These are phyloP conservation scores for Thuidium tamariscinum DNA, from an alignment of 225 moss, liverwort and hornwort genomes.

Conservation along the genomic window DNA sequence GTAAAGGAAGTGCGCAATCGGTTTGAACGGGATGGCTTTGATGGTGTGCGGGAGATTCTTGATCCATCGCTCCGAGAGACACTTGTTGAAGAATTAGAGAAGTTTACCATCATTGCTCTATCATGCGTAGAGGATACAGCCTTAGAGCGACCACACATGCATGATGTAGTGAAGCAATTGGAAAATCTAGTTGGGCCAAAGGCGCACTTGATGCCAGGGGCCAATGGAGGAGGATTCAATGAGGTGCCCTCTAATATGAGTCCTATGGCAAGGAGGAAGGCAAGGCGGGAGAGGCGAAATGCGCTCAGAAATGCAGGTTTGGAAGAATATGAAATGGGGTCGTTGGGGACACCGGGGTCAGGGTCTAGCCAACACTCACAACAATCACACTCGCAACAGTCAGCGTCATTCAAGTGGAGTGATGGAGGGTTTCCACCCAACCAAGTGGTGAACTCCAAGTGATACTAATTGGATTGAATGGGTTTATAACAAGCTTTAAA, in stretches of 20 bases:
- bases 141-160: constrained; percentile 46
- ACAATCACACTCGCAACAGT: constrained; percentile 10
- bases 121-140: constrained; percentile 39
- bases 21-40: constrained; percentile 15
- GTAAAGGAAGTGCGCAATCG: constrained; percentile 44
- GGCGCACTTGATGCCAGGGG: neutral
- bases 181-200: constrained; percentile 36
- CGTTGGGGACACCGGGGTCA: neutral
- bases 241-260: neutral
- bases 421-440: constrained; percentile 5
- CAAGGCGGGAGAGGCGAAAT: neutral
- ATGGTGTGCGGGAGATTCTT: constrained; percentile 15
- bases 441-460: neutral
- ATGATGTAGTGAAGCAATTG: constrained; percentile 54
- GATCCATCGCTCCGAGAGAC: constrained; percentile 26
- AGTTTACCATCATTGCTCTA: constrained; percentile 32
- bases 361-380: neutral
- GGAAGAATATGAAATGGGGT: neutral
- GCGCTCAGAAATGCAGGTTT: neutral
- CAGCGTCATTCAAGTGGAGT: constrained; percentile 15
- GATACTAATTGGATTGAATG: neutral
- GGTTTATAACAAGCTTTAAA: neutral
- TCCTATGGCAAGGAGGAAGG: neutral
- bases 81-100: constrained; percentile 22
- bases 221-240: neutral